phyloP scores from a whole-genome alignment of 345 rosid genomes.

The Eucalyptus regnans region DNA sequence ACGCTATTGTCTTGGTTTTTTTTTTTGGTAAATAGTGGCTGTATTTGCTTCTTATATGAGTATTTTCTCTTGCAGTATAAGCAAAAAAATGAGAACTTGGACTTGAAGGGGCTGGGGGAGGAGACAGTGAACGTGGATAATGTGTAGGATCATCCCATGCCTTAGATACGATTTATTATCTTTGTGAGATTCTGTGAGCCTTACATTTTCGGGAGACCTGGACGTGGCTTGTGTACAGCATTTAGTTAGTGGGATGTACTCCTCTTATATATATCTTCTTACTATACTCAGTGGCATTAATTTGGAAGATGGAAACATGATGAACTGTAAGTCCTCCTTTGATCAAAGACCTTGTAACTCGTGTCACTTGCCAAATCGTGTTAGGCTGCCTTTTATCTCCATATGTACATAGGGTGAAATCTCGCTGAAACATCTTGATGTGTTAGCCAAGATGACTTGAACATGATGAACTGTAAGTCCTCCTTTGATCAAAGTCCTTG shows the following conservation, averaged over 20 bases:
- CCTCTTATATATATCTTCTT: neutral
- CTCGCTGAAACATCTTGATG: neutral
- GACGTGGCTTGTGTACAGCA: neutral
- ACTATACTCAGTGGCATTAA: neutral
- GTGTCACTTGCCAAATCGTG: neutral
- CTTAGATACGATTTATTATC: neutral
- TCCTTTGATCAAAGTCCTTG: neutral
- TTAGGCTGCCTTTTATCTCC: neutral
- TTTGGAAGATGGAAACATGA: neutral
- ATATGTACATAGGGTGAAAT: neutral
- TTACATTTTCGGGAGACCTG: neutral
- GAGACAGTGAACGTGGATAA: constrained; percentile 13
- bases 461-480: neutral
- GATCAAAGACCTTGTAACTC: neutral
- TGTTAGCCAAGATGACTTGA: neutral
- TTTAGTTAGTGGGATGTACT: neutral
- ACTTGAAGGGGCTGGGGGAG: constrained; percentile 17
- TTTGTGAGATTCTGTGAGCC: neutral
- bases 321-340: neutral
- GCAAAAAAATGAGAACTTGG: constrained; percentile 29
- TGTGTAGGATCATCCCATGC: neutral
- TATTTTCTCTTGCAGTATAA: constrained; percentile 17
- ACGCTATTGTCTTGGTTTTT: neutral
- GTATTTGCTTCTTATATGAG: neutral
- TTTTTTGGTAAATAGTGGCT: neutral